Conservation (phyloP, 2,329 filamentous ascomycete species). For the Drechslerella dactyloides region DNA sequence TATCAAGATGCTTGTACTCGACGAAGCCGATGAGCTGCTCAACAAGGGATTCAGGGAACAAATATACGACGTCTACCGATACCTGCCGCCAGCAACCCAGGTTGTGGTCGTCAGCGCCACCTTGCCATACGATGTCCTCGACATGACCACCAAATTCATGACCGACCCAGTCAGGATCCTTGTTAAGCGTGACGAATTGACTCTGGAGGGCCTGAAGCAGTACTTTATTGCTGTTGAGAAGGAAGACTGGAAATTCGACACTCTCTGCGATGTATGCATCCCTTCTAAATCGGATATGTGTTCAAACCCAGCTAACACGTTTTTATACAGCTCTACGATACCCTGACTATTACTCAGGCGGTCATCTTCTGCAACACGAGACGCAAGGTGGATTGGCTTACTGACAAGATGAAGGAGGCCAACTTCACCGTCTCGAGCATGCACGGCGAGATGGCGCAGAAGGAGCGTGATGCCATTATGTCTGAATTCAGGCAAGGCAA, state of each 20-base stretch:
- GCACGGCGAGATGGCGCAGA: slow-evolving; percentile 99
- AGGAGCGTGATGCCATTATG: slow-evolving; percentile 98
- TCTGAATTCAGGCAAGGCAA: slow-evolving; percentile 97
- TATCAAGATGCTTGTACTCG: slow-evolving; percentile 79
- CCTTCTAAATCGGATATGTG: background rate
- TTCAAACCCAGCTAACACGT: background rate
- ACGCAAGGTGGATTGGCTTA: slow-evolving; percentile 98
- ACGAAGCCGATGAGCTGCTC: slow-evolving; percentile 78
- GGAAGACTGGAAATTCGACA: slow-evolving; percentile 99
- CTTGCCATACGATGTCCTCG: slow-evolving; percentile 94
- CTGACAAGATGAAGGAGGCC: slow-evolving; percentile 98
- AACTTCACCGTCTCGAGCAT: slow-evolving; percentile 99
- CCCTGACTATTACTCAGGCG: slow-evolving; percentile 95
- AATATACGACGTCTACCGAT: slow-evolving; percentile 98
- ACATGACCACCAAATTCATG: slow-evolving; percentile 99
- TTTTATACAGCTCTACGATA: slow-evolving; percentile 76
- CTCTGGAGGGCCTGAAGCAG: slow-evolving; percentile 94
- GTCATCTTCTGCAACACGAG: slow-evolving; percentile 99
- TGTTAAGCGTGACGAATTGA: slow-evolving; percentile 98
- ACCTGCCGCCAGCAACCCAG: slow-evolving; percentile 93
- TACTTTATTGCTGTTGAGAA: slow-evolving; percentile 99
- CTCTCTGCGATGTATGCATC: slow-evolving; percentile 74
- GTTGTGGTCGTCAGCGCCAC: slow-evolving; percentile 98
- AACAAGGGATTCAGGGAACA: slow-evolving; percentile 97
- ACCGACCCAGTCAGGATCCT: slow-evolving; percentile 94